Percentiles rank a stretch among this genome's conserved stretches.
Evolutionary conservation across 306 rosid species (phyloP).

Genomic region (Acacia confusa): DNA sequence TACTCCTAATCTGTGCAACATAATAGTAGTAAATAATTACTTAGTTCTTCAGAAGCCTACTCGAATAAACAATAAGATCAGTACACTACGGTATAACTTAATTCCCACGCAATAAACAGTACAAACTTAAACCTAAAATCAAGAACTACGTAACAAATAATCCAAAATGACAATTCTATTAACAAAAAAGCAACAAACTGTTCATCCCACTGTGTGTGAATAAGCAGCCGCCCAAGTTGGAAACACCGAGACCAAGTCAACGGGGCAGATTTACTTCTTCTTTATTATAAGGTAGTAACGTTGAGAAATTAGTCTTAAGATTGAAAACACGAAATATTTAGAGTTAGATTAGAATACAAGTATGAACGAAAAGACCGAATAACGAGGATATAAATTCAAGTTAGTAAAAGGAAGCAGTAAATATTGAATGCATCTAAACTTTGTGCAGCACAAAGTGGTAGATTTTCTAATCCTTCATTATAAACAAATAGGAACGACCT

Average conservation of each 20-base stretch:
- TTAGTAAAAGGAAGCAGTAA: neutral
- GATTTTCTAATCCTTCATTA: neutral
- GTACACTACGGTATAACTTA: neutral
- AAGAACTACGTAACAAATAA: neutral
- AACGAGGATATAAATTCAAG: neutral
- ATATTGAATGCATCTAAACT: neutral
- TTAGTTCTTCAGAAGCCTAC: neutral
- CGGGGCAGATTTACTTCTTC: neutral
- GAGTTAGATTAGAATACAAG: neutral
- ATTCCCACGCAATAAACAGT: neutral
- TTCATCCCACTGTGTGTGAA: neutral
- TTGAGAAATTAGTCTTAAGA: neutral
- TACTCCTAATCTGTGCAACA: neutral
- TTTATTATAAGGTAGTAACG: neutral
- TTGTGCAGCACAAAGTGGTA: neutral
- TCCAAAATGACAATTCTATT: neutral
- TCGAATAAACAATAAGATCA: neutral
- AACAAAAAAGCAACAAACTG: neutral
- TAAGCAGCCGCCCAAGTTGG: neutral
- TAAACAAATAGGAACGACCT: neutral
- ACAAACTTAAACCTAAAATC: neutral
- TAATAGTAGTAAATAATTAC: neutral
- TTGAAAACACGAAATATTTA: neutral
- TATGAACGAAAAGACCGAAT: neutral
- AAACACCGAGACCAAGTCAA: neutral